These are phyloP conservation scores for Botrytis aclada DNA, from an alignment of 2,329 filamentous ascomycete species.

Conservation along the genomic window DNA sequence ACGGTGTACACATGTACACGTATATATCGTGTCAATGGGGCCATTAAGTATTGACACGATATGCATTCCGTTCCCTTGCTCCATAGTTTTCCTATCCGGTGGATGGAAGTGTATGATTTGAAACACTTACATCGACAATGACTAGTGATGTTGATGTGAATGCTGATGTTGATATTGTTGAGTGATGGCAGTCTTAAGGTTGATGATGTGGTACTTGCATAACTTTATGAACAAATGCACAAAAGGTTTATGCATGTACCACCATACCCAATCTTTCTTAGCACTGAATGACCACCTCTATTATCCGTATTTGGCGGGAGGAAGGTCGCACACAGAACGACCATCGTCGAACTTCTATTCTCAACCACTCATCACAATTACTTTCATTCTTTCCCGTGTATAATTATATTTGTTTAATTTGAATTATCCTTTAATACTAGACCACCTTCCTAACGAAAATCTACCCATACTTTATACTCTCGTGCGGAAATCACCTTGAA, in stretches of 20 bases:
- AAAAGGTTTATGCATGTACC: not conserved
- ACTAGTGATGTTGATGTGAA: not conserved
- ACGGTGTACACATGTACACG: not conserved
- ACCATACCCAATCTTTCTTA: not conserved
- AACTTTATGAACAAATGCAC: not conserved
- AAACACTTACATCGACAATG: not conserved
- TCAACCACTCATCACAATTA: not conserved
- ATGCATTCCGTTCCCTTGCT: not conserved
- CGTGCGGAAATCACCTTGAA: not conserved
- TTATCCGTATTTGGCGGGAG: not conserved
- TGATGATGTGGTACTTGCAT: not conserved
- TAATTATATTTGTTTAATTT: constrained; percentile 19
- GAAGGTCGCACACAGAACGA: constrained; percentile 16
- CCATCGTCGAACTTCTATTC: constrained; percentile 14
- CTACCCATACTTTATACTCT: not conserved
- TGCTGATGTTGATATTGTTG: not conserved
- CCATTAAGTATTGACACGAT: not conserved
- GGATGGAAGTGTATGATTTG: not conserved
- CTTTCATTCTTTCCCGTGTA: constrained; percentile 13
- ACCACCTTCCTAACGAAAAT: not conserved
- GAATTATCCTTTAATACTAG: not conserved
- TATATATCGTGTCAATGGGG: not conserved
- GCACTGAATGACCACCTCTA: constrained; percentile 1
- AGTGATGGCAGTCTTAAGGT: not conserved
- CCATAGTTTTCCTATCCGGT: not conserved